A percentile compares a stretch with the other conserved stretches of the same genome.
Evolutionary conservation across 768 basidiomycete species (phyloP).

Genomic region (Phylloporus arenicola): DNA sequence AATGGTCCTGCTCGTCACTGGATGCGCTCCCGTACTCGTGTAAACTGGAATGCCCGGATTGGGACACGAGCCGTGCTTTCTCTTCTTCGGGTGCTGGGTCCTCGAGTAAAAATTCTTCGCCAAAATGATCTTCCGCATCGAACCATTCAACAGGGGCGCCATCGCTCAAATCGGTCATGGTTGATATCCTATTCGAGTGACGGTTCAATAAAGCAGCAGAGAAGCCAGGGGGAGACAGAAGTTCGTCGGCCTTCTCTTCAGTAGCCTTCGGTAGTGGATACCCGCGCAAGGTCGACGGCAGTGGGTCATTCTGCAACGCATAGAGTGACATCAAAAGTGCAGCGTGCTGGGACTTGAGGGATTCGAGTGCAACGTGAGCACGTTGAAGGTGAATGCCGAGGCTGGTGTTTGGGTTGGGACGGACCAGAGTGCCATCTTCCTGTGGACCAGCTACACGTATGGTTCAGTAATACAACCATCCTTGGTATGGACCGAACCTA

Average conservation of each 20-base stretch:
- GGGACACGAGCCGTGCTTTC: slow-evolving; percentile 34
- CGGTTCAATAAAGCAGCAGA: slow-evolving; percentile 28
- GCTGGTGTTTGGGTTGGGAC: slow-evolving; percentile 14
- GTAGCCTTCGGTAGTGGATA: slow-evolving; percentile 40
- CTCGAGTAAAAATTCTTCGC: slow-evolving; percentile 60
- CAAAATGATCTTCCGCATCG: slow-evolving; percentile 55
- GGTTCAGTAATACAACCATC: background rate
- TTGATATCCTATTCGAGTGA: slow-evolving; percentile 41
- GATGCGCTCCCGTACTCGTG: slow-evolving; percentile 38
- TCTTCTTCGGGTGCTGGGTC: slow-evolving; percentile 36
- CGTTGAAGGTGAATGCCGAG: slow-evolving; percentile 34
- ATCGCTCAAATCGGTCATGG: slow-evolving; percentile 46
- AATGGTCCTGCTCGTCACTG: slow-evolving; percentile 42
- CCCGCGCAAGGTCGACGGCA: slow-evolving; percentile 18
- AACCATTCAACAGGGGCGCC: slow-evolving; percentile 61
- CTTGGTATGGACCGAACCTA: slow-evolving; percentile 23
- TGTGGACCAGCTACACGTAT: slow-evolving; percentile 19
- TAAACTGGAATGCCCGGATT: slow-evolving; percentile 38
- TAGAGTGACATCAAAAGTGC: slow-evolving; percentile 43
- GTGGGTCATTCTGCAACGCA: slow-evolving; percentile 27
- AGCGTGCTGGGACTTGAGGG: slow-evolving; percentile 57
- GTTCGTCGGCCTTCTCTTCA: slow-evolving; percentile 42
- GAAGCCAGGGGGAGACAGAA: slow-evolving; percentile 19
- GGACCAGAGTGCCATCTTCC: slow-evolving; percentile 26
- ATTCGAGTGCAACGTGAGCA: slow-evolving; percentile 43